These are phyloP conservation scores for Claviceps fusiformis DNA, from an alignment of 2,329 filamentous ascomycete genomes.

Conservation along the genomic window DNA sequence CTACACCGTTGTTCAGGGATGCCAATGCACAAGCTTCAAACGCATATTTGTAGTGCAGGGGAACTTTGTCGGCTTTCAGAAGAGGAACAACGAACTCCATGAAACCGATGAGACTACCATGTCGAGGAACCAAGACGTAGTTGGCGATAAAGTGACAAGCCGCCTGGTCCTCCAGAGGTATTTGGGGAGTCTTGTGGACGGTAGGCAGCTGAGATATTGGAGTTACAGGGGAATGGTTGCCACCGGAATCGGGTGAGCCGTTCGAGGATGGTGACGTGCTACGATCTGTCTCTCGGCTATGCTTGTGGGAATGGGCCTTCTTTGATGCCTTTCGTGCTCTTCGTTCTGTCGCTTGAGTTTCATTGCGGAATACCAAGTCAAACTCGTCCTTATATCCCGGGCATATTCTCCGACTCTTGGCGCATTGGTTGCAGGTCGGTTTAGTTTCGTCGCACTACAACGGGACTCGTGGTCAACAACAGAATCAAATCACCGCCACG, in stretches of 20 bases:
- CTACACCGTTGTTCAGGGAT: conserved; percentile 38
- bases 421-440: conserved; percentile 51
- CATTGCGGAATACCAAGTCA: conserved; percentile 59
- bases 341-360: conserved; percentile 53
- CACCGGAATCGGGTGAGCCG: conserved; percentile 5
- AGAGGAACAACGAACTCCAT: conserved; percentile 47
- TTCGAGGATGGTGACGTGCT: conserved; percentile 7
- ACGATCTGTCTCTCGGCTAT: conserved; percentile 14
- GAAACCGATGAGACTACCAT: conserved; percentile 38
- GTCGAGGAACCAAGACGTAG: conserved; percentile 40
- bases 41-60: conserved; percentile 38
- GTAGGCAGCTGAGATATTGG: conserved; percentile 9
- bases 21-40: conserved; percentile 48
- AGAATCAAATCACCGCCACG: not conserved
- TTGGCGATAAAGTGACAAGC: conserved; percentile 48
- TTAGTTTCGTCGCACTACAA: conserved; percentile 54
- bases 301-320: conserved; percentile 28
- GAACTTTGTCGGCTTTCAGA: conserved; percentile 28
- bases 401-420: conserved; percentile 48
- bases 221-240: conserved; percentile 7
- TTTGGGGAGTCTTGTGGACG: conserved; percentile 20
- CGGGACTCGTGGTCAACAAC: not conserved
- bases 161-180: conserved; percentile 41
- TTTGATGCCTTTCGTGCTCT: conserved; percentile 43
- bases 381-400: conserved; percentile 60